Conservation (phyloP, 176 grass and related monocot genomes). For the Hordeum marinum region DNA sequence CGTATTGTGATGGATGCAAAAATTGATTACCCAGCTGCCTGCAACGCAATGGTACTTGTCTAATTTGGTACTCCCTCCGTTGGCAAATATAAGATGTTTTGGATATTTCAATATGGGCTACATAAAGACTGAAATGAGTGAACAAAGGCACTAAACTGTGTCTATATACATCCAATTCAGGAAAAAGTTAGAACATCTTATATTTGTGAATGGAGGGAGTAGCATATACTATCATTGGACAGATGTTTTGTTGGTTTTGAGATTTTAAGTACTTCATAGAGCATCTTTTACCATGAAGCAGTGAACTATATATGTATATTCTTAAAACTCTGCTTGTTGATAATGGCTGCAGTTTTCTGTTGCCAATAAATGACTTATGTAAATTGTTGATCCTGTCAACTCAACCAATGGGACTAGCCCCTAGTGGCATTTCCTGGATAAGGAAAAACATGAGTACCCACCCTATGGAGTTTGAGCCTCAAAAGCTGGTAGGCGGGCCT, state of each 20-base stretch:
- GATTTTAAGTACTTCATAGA: not conserved
- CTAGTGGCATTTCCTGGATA: no score
- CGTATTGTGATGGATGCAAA: constrained; percentile 87
- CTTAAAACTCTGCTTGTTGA: not conserved
- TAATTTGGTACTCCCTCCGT: not conserved
- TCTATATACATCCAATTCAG: no score
- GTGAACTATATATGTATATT: not conserved
- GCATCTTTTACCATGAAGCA: not conserved
- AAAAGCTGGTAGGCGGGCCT: not conserved
- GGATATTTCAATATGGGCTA: no score
- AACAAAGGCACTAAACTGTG: no score
- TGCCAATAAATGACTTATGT: not conserved
- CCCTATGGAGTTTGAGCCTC: not conserved
- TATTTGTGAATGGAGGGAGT: not conserved
- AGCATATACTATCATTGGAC: not conserved
- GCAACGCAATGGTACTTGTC: constrained; percentile 85
- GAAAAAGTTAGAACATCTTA: no score
- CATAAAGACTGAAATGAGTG: no score
- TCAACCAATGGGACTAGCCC: not conserved
- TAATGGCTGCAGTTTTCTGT: not conserved
- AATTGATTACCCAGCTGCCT: constrained; percentile 92
- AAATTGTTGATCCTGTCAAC: not conserved
- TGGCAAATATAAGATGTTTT: no score
- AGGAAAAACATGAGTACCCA: no score
- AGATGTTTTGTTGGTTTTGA: not conserved